Evolutionary conservation across 345 rosid genomes (phyloP).

Genomic region (Citrus hindsii): DNA sequence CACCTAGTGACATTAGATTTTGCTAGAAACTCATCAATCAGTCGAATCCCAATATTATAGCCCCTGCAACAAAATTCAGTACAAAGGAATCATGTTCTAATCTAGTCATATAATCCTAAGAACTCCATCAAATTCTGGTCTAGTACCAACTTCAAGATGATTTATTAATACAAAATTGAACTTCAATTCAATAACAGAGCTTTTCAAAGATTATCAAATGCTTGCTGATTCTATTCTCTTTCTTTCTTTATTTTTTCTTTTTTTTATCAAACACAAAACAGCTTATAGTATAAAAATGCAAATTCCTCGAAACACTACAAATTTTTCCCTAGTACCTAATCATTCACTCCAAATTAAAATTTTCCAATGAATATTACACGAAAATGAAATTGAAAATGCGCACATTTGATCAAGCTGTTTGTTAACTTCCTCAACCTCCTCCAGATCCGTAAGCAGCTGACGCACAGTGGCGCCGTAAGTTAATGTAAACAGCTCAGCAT

Average conservation of each 20-base stretch:
- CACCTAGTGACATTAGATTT: constrained; percentile 88
- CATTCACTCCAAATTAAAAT: neutral
- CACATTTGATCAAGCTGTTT: constrained; percentile 98
- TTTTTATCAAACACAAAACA: neutral
- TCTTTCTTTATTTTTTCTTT: neutral
- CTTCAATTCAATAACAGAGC: neutral
- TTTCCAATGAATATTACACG: neutral
- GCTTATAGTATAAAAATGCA: no score
- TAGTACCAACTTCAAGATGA: neutral
- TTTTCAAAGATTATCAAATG: no score
- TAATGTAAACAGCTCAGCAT: constrained; percentile 86
- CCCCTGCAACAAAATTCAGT: constrained; percentile 55
- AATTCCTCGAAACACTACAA: neutral
- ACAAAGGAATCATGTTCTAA: neutral
- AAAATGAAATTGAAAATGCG: neutral
- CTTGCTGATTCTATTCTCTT: no score
- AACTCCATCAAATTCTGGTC: neutral
- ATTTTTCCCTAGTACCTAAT: no score
- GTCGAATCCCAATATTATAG: constrained; percentile 76
- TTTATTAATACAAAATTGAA: neutral
- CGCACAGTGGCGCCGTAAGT: constrained; percentile 93
- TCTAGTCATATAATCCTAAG: neutral
- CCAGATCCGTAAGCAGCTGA: constrained; percentile 87
- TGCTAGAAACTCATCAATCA: constrained; percentile 88
- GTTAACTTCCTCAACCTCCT: constrained; percentile 96